Evolutionary conservation across 2,329 filamentous ascomycete genomes (phyloP).

Genomic region (Colletotrichum plurivorum): DNA sequence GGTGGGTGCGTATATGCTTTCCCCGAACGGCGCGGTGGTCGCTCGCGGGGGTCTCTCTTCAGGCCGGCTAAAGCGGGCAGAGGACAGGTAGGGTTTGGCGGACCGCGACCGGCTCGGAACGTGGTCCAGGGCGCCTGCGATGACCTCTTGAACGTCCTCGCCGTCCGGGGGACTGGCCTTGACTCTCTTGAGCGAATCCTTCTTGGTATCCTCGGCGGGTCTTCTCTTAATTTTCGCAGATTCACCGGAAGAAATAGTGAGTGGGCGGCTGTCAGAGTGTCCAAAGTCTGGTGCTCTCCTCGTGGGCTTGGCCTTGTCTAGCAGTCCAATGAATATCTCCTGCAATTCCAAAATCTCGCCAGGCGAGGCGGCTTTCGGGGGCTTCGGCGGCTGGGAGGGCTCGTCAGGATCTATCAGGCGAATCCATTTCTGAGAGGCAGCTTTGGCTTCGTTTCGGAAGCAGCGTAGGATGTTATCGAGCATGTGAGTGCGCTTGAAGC

Average conservation of each 20-base stretch:
- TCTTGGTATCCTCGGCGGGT: neutral
- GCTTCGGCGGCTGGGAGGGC: neutral
- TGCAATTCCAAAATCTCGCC: slow-evolving; percentile 26
- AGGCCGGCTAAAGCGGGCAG: slow-evolving; percentile 1
- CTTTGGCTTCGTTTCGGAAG: slow-evolving; percentile 25
- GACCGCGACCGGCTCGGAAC: slow-evolving; percentile 29
- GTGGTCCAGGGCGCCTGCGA: slow-evolving; percentile 5
- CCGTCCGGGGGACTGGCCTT: neutral
- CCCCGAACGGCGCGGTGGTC: neutral
- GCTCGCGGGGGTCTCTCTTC: neutral
- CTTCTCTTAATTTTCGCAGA: slow-evolving; percentile 14
- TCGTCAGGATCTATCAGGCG: slow-evolving; percentile 1
- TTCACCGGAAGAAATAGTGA: neutral
- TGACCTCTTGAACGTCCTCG: neutral
- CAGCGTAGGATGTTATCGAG: slow-evolving; percentile 16
- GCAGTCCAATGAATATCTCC: slow-evolving; percentile 1
- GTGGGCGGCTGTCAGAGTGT: neutral
- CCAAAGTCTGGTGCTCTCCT: neutral
- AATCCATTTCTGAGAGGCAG: slow-evolving; percentile 25
- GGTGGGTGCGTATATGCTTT: neutral
- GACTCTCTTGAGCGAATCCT: slow-evolving; percentile 12
- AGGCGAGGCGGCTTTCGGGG: slow-evolving; percentile 8
- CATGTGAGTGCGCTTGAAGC: neutral
- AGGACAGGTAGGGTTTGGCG: neutral
- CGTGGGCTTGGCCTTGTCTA: neutral